phyloP scores from a whole-genome alignment of 331 rosid genomes.

The Stylosanthes scabra region DNA sequence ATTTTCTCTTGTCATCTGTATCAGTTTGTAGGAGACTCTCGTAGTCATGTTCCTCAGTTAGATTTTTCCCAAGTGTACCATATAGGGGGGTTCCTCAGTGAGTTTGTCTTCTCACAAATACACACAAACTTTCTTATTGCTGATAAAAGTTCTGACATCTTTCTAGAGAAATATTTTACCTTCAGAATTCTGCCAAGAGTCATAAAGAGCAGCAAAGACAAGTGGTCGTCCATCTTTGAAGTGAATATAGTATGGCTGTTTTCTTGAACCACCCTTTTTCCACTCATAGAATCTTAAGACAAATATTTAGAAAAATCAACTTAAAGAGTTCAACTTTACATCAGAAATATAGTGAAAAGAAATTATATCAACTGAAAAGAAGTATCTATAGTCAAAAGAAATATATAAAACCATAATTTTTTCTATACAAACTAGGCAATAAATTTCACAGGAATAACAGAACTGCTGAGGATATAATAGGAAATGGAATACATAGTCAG shows the following conservation, averaged over 20 bases:
- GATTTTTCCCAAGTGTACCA: too few relatives aligned
- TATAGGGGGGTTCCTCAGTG: too few relatives aligned
- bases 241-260: slow-evolving; percentile 90
- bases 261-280: slow-evolving; percentile 88
- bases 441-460: slow-evolving; percentile 7
- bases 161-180: slow-evolving; percentile 52
- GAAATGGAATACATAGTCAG: slow-evolving; percentile 15
- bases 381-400: slow-evolving; percentile 16
- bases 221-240: slow-evolving; percentile 89
- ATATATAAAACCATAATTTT: background rate
- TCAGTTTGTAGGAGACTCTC: too few relatives aligned
- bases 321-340: slow-evolving; percentile 33
- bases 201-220: slow-evolving; percentile 90
- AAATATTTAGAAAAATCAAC: background rate
- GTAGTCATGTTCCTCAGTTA: too few relatives aligned
- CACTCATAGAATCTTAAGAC: slow-evolving; percentile 83
- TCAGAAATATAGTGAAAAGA: slow-evolving; percentile 6
- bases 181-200: slow-evolving; percentile 79
- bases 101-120: too few relatives aligned
- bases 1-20: too few relatives aligned
- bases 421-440: slow-evolving; percentile 3
- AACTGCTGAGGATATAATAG: background rate
- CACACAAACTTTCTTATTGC: too few relatives aligned
- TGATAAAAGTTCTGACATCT: background rate
- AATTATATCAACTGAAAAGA: background rate